phyloP scores from a whole-genome alignment of 1,284 basidiomycete species.

The Ustilago sp. region DNA sequence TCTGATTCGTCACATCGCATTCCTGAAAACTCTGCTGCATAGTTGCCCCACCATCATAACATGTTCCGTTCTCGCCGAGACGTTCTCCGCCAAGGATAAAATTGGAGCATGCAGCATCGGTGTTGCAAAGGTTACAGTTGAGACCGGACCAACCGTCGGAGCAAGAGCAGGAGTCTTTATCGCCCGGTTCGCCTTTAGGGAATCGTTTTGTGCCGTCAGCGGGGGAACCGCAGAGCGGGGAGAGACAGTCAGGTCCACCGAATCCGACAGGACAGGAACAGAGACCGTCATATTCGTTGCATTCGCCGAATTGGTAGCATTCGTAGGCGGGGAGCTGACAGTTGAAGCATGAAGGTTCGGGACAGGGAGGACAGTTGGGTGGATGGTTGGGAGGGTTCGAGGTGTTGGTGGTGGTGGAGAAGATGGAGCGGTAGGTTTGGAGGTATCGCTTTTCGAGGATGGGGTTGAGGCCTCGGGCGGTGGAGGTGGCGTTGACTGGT shows the following conservation, averaged over 20 bases:
- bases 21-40: conserved; percentile 94
- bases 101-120: conserved; percentile 46
- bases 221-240: conserved; percentile 84
- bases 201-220: conserved; percentile 85
- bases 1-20: conserved; percentile 92
- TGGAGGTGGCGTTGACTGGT: conserved; percentile 9
- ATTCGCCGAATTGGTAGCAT: conserved; percentile 76
- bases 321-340: conserved; percentile 59
- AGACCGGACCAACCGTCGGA: conserved; percentile 94
- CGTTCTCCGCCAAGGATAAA: conserved; percentile 55
- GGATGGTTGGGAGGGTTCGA: conserved; percentile 18
- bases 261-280: conserved; percentile 91
- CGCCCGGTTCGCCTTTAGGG: conserved; percentile 69
- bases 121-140: conserved; percentile 76
- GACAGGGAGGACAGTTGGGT: conserved; percentile 53
- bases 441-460: conserved; percentile 21
- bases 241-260: conserved; percentile 86
- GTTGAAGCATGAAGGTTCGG: conserved; percentile 60
- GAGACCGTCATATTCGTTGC: conserved; percentile 87
- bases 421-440: conserved; percentile 36
- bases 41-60: conserved; percentile 89
- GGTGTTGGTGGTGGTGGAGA: conserved; percentile 15
- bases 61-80: conserved; percentile 81
- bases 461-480: conserved; percentile 26
- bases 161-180: conserved; percentile 78